A percentile compares a stretch with the other conserved stretches of the same genome.
Evolutionary conservation across 2,329 filamentous ascomycete species (phyloP).

Genomic region (Ceratocystiopsis sp.): DNA sequence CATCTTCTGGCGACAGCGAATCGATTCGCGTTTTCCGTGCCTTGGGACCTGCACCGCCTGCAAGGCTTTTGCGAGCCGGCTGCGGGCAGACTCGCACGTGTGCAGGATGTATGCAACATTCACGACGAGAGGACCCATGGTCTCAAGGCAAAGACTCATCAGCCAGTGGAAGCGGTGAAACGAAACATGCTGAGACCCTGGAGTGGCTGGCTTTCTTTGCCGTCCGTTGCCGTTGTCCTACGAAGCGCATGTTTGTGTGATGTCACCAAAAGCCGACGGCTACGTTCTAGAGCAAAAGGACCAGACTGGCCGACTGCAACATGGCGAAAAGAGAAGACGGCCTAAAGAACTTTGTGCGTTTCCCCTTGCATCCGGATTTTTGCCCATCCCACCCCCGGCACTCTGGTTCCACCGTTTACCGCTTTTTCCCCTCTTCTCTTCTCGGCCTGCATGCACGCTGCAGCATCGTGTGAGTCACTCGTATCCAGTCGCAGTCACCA

Average conservation of each 20-base stretch:
- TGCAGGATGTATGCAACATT: slow-evolving; percentile 1
- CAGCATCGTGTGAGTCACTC: slow-evolving; percentile 16
- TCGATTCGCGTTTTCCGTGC: slow-evolving; percentile 6
- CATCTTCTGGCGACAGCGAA: slow-evolving; percentile 15
- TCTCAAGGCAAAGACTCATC: background rate
- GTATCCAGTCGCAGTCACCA: slow-evolving; percentile 14
- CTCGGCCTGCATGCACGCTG: slow-evolving; percentile 3
- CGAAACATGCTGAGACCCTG: slow-evolving; percentile 3
- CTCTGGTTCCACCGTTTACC: background rate
- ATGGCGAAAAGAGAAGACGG: too few species aligned
- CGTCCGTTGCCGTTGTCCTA: slow-evolving; percentile 3
- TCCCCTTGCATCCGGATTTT: too few species aligned
- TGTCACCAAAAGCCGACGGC: background rate
- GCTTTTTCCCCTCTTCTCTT: too few species aligned
- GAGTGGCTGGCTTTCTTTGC: too few species aligned
- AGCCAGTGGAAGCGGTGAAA: slow-evolving; percentile 8
- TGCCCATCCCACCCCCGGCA: slow-evolving; percentile 2
- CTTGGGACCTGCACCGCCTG: slow-evolving; percentile 6
- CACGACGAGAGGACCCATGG: background rate
- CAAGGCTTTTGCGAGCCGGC: background rate
- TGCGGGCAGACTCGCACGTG: background rate
- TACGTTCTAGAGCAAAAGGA: too few species aligned
- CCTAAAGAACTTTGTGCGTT: too few species aligned
- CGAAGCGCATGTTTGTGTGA: slow-evolving; percentile 1
- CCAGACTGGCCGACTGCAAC: too few species aligned